A percentile compares a stretch with the other conserved stretches of the same genome.
These are phyloP conservation scores for Penicillium roqueforti DNA, from an alignment of 495 filamentous ascomycete genomes.

Conservation along the genomic window DNA sequence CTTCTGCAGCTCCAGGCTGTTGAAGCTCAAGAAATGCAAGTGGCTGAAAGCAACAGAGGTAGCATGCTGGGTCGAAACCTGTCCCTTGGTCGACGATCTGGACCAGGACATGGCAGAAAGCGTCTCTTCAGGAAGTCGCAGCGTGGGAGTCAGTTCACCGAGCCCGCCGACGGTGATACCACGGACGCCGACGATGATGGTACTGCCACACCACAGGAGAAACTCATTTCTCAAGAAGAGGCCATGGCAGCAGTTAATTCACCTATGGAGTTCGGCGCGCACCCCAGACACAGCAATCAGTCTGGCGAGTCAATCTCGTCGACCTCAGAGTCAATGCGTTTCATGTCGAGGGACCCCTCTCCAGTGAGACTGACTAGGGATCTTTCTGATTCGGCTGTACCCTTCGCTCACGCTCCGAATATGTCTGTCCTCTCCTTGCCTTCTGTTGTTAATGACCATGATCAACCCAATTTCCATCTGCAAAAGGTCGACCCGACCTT, in stretches of 20 bases:
- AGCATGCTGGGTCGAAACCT: constrained; percentile 14
- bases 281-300: not conserved
- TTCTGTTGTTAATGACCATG: constrained; percentile 16
- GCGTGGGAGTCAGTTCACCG: constrained; percentile 13
- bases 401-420: constrained; percentile 10
- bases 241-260: constrained; percentile 19
- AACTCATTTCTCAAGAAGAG: constrained; percentile 20
- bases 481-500: constrained; percentile 66
- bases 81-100: constrained; percentile 24
- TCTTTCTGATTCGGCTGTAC: not conserved
- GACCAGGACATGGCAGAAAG: constrained; percentile 24
- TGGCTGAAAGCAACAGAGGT: constrained; percentile 1
- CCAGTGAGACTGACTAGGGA: not conserved
- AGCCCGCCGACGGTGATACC: constrained; percentile 4
- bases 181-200: constrained; percentile 11
- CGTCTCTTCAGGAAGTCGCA: constrained; percentile 14
- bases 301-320: constrained; percentile 9
- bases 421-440: constrained; percentile 18
- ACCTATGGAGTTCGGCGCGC: constrained; percentile 6
- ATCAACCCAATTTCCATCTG: constrained; percentile 40
- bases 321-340: constrained; percentile 7
- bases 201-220: constrained; percentile 3
- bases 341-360: constrained; percentile 15
- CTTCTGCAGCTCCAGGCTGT: constrained; percentile 15
- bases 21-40: constrained; percentile 6